These are phyloP conservation scores for Ustilago xerochloae DNA, from an alignment of 1,284 basidiomycete genomes.

Conservation along the genomic window DNA sequence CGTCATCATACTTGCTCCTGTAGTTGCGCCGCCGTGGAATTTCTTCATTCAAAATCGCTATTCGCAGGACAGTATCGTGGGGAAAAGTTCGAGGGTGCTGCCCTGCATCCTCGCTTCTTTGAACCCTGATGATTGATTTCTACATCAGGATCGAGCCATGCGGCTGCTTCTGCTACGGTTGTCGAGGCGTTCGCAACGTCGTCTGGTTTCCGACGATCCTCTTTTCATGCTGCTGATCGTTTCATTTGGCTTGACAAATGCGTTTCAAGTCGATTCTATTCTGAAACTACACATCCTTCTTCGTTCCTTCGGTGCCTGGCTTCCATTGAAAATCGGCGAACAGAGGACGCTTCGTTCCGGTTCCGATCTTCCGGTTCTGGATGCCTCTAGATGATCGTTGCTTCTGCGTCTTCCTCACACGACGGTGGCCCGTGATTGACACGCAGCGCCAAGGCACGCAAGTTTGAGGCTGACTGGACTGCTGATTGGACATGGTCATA, in stretches of 20 bases:
- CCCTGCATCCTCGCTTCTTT: not conserved
- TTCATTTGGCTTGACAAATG: not conserved
- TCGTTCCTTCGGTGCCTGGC: no score
- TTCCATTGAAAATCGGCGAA: not conserved
- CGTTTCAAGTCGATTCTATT: not conserved
- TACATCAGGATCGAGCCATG: conserved; percentile 2
- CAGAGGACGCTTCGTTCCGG: not conserved
- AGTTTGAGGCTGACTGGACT: no score
- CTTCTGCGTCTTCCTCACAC: no score
- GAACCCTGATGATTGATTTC: not conserved
- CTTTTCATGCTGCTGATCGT: not conserved
- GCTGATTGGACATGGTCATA: no score
- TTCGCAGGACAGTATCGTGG: not conserved
- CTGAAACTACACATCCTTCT: not conserved
- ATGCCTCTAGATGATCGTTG: no score
- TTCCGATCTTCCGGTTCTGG: not conserved
- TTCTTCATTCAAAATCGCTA: not conserved
- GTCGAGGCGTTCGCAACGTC: no score
- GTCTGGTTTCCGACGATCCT: not conserved
- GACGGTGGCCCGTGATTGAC: no score
- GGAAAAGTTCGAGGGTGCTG: conserved; percentile 7
- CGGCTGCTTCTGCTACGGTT: no score
- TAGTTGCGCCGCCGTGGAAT: not conserved
- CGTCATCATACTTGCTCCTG: conserved; percentile 1
- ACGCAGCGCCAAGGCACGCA: no score